phyloP scores from a whole-genome alignment of 176 grass and related monocot species.

The Guadua angustifolia region DNA sequence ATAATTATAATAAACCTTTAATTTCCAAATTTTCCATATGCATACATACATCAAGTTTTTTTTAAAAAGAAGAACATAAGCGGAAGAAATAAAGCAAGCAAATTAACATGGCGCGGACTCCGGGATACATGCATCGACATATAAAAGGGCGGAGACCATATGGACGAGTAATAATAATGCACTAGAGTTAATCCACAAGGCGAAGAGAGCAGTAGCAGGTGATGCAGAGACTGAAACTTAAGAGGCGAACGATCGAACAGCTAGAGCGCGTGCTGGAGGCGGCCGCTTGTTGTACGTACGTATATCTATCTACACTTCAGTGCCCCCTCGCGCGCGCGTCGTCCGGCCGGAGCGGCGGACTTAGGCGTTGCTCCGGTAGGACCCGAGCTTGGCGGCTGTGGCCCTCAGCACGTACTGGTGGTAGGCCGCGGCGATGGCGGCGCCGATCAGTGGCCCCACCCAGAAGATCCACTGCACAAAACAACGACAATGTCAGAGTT shows the following conservation, averaged over 20 bases:
- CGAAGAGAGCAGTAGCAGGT: background rate
- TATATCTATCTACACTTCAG: slow-evolving; percentile 62
- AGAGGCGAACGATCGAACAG: background rate
- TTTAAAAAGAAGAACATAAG: slow-evolving; percentile 10
- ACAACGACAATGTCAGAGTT: background rate
- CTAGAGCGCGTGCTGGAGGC: background rate
- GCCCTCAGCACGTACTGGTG: slow-evolving; percentile 74
- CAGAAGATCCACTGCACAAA: slow-evolving; percentile 88
- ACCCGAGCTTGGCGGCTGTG: slow-evolving; percentile 60
- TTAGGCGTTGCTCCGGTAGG: slow-evolving; percentile 62
- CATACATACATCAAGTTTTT: slow-evolving; percentile 40
- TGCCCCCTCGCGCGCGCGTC: background rate
- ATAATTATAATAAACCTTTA: background rate
- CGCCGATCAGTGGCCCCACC: slow-evolving; percentile 75
- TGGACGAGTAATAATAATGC: background rate
- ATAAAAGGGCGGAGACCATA: slow-evolving; percentile 1
- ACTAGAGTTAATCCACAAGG: slow-evolving; percentile 12
- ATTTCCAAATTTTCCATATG: slow-evolving; percentile 31
- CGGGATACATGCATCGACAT: slow-evolving; percentile 26
- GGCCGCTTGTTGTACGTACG: slow-evolving; percentile 8
- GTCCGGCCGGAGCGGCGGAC: background rate
- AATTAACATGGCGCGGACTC: background rate
- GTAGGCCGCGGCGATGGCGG: slow-evolving; percentile 71
- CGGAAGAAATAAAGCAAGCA: background rate
- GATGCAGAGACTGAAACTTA: background rate